Percentiles rank a stretch among this genome's conserved stretches.
These are phyloP conservation scores for Floccularia luteovirens DNA, from an alignment of 768 basidiomycete species.

Conservation along the genomic window DNA sequence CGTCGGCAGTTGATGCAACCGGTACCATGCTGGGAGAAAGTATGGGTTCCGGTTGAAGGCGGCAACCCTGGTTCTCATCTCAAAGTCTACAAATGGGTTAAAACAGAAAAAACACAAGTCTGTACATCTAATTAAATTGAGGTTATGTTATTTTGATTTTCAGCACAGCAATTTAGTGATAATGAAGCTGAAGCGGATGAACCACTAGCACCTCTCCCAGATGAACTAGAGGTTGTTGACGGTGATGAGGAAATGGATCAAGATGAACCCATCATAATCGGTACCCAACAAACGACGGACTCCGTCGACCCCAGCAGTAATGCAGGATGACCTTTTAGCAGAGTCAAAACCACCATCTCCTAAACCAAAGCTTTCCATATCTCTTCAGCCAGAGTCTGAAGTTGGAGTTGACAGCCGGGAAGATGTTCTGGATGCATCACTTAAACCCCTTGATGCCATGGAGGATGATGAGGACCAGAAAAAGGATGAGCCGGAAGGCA, in stretches of 20 bases:
- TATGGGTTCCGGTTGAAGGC: conserved; percentile 56
- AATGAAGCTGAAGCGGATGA: conserved; percentile 77
- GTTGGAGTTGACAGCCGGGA: conserved; percentile 30
- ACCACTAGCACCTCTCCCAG: conserved; percentile 73
- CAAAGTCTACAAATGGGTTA: conserved; percentile 72
- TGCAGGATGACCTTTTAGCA: conserved; percentile 35
- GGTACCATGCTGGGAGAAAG: conserved; percentile 81
- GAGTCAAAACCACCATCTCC: conserved; percentile 58
- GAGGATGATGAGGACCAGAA: conserved; percentile 27
- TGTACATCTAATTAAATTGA: conserved; percentile 10
- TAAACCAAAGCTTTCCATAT: conserved; percentile 56
- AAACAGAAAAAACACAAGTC: conserved; percentile 74
- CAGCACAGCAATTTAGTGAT: conserved; percentile 77
- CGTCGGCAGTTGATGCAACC: conserved; percentile 85
- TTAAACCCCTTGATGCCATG: conserved; percentile 44
- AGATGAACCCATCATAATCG: conserved; percentile 46
- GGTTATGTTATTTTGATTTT: not conserved
- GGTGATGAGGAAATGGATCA: conserved; percentile 71
- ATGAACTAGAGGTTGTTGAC: conserved; percentile 70
- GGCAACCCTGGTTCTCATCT: conserved; percentile 48
- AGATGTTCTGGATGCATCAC: conserved; percentile 43
- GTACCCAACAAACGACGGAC: conserved; percentile 24
- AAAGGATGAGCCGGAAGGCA: conserved; percentile 25
- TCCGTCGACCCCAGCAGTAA: conserved; percentile 20
- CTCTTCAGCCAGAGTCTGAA: conserved; percentile 36